Conservation (phyloP, 2,329 filamentous ascomycete species). For the Stemphylium beticola region DNA sequence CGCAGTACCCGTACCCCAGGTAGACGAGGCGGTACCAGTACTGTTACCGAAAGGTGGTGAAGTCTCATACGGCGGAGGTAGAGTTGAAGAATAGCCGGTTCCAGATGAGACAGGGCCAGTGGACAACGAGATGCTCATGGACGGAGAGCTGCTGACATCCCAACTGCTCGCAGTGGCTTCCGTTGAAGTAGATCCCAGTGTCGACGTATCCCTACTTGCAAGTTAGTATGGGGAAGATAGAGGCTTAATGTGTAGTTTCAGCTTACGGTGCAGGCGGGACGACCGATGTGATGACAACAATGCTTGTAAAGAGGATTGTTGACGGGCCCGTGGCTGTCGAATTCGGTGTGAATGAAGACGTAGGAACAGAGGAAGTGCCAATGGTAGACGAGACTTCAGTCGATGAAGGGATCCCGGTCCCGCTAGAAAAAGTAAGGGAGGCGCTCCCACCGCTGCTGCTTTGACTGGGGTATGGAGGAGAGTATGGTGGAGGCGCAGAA, state of each 20-base stretch:
- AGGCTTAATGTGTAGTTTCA: neutral
- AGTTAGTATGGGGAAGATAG: slow-evolving; percentile 8
- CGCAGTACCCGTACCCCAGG: slow-evolving; percentile 11
- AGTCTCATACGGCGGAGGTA: slow-evolving; percentile 1
- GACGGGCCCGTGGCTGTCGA: neutral
- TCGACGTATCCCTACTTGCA: slow-evolving; percentile 1
- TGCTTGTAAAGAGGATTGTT: slow-evolving; percentile 11
- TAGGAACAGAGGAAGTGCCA: neutral
- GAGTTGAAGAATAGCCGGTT: slow-evolving; percentile 5
- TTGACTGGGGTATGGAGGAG: slow-evolving; percentile 9
- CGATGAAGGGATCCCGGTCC: slow-evolving; percentile 5
- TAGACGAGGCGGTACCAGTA: slow-evolving; percentile 1
- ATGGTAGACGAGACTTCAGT: slow-evolving; percentile 14
- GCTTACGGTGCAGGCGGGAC: slow-evolving; percentile 18
- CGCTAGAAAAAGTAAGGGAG: slow-evolving; percentile 3
- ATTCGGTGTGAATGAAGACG: slow-evolving; percentile 6
- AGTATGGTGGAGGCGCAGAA: slow-evolving; percentile 24
- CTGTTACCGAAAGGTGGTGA: slow-evolving; percentile 21
- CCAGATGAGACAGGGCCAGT: slow-evolving; percentile 15
- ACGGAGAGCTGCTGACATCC: slow-evolving; percentile 12
- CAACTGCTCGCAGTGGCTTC: slow-evolving; percentile 30
- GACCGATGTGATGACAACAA: slow-evolving; percentile 11
- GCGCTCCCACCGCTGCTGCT: slow-evolving; percentile 10
- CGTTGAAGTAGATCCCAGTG: slow-evolving; percentile 18
- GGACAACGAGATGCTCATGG: slow-evolving; percentile 9